A percentile compares a stretch with the other conserved stretches of the same genome.
These are phyloP conservation scores for Trichoderma sp. DNA, from an alignment of 2,329 filamentous ascomycete species.

Conservation along the genomic window DNA sequence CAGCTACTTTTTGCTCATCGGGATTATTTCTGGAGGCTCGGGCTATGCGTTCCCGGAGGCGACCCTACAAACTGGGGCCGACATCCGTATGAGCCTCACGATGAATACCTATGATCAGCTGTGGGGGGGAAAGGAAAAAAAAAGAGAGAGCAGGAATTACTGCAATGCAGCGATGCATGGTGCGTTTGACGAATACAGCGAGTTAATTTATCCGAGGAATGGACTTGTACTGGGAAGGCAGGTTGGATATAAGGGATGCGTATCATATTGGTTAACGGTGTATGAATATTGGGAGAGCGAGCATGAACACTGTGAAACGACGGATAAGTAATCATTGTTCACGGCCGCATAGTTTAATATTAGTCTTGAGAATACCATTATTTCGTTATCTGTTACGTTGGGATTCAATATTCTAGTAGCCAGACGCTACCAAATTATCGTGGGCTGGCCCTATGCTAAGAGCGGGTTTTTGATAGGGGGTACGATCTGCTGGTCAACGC, in stretches of 20 bases:
- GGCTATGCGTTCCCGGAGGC: conserved; percentile 82
- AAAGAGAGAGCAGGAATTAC: background rate
- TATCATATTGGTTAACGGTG: conserved; percentile 5
- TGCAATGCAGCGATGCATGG: background rate
- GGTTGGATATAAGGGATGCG: background rate
- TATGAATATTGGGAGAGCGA: background rate
- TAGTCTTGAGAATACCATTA: background rate
- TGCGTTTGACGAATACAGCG: background rate
- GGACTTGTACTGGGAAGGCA: background rate
- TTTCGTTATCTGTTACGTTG: background rate
- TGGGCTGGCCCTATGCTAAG: background rate
- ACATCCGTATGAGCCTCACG: conserved; percentile 38
- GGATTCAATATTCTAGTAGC: background rate
- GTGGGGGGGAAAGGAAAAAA: background rate
- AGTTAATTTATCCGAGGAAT: background rate
- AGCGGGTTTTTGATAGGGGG: background rate
- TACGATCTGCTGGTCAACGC: background rate
- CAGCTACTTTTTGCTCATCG: conserved; percentile 89
- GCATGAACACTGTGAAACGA: background rate
- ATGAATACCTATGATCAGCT: background rate
- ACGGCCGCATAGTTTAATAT: background rate
- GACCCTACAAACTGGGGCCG: conserved; percentile 68
- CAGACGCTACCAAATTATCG: background rate
- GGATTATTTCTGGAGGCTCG: conserved; percentile 95
- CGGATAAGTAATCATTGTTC: background rate